Evolutionary conservation across 495 filamentous ascomycete genomes (phyloP).

Genomic region (Penicillium pancosmium): DNA sequence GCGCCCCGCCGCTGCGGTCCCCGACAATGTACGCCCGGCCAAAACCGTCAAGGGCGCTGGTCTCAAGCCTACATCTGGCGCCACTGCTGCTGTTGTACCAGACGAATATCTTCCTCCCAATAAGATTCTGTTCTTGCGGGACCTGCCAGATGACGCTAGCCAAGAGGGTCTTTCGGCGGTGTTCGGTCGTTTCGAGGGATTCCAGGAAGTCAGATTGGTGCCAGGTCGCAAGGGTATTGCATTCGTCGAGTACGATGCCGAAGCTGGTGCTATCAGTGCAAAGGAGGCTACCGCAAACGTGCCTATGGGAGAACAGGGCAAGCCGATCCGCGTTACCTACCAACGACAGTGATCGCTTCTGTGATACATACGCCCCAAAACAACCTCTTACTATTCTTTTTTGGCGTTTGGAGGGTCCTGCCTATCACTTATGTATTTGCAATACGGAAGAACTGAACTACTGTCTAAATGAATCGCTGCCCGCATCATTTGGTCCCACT

Average conservation of each 20-base stretch:
- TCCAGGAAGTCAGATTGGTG: slow-evolving; percentile 88
- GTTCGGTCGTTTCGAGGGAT: slow-evolving; percentile 91
- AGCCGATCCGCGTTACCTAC: slow-evolving; percentile 82
- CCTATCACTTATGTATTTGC: slow-evolving; percentile 23
- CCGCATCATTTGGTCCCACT: background rate
- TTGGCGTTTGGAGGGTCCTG: slow-evolving; percentile 40
- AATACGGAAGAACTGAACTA: slow-evolving; percentile 26
- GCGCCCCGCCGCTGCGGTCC: slow-evolving; percentile 55
- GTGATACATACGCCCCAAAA: slow-evolving; percentile 16
- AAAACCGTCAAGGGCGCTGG: slow-evolving; percentile 78
- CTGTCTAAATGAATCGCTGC: background rate
- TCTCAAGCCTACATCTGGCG: slow-evolving; percentile 75
- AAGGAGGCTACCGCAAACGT: slow-evolving; percentile 96
- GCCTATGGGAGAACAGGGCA: slow-evolving; percentile 71
- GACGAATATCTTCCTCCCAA: slow-evolving; percentile 98
- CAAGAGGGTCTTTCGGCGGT: slow-evolving; percentile 76
- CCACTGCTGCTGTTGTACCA: slow-evolving; percentile 76
- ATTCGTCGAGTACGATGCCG: slow-evolving; percentile 93
- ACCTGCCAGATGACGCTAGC: slow-evolving; percentile 84
- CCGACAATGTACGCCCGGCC: slow-evolving; percentile 60
- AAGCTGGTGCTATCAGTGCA: slow-evolving; percentile 86
- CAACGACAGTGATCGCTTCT: slow-evolving; percentile 70
- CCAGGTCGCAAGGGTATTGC: slow-evolving; percentile 87
- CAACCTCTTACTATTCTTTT: slow-evolving; percentile 22
- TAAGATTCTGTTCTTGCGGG: slow-evolving; percentile 95